Conservation (phyloP, 192 early-diverging fungal genomes). For the Coemansia sp. region DNA sequence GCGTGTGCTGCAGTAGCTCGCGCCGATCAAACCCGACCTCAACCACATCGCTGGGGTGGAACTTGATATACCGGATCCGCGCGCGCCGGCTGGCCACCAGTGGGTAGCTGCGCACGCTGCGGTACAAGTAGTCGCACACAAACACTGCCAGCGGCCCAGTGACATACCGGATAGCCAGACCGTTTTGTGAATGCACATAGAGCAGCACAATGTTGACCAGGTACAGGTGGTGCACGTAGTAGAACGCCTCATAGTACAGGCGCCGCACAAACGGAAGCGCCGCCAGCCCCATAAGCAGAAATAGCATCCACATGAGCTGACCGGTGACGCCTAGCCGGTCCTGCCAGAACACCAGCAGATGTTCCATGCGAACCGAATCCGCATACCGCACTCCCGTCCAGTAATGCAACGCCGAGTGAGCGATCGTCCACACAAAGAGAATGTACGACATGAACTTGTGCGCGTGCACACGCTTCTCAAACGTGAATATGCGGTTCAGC, state of each 20-base stretch:
- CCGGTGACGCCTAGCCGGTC: conserved; percentile 61
- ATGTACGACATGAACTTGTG: conserved; percentile 71
- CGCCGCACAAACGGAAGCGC: conserved; percentile 57
- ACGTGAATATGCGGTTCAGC: conserved; percentile 58
- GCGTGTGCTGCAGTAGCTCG: conserved; percentile 51
- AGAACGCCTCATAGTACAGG: conserved; percentile 72
- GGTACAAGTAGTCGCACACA: conserved; percentile 56
- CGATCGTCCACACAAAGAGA: conserved; percentile 62
- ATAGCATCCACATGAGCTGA: conserved; percentile 66
- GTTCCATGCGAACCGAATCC: conserved; percentile 17
- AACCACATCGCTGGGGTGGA: conserved; percentile 69
- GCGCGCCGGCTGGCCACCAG: conserved; percentile 38
- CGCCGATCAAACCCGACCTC: conserved; percentile 69
- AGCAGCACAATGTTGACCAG: conserved; percentile 66
- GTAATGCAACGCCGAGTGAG: conserved; percentile 56
- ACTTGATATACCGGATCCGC: conserved; percentile 64
- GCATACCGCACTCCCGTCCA: conserved; percentile 42
- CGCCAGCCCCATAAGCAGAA: conserved; percentile 60
- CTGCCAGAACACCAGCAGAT: conserved; percentile 35
- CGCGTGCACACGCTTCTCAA: conserved; percentile 70
- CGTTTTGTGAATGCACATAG: conserved; percentile 67
- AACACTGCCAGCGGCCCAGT: conserved; percentile 52
- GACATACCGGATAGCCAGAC: conserved; percentile 47
- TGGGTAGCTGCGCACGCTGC: conserved; percentile 56
- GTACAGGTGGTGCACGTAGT: conserved; percentile 79